A percentile compares a stretch with the other conserved stretches of the same genome.
Conservation (phyloP, 768 basidiomycete genomes). For the Leucosporidium scottii region DNA sequence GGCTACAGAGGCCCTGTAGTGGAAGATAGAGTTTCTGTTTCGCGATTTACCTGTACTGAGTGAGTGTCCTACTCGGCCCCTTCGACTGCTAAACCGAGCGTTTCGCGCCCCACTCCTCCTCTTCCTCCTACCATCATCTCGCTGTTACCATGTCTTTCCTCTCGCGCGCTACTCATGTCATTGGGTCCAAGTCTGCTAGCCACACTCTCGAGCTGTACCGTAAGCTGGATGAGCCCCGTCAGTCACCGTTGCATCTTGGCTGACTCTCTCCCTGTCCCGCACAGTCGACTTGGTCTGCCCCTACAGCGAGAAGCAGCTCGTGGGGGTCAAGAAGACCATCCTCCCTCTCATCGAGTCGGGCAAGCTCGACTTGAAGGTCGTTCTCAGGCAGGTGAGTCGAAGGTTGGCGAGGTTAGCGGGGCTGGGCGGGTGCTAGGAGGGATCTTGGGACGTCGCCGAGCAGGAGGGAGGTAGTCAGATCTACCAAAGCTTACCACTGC, state of each 20-base stretch:
- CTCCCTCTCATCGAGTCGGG: constrained; percentile 20
- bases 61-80: too few species aligned
- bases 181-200: too few species aligned
- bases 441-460: too few species aligned
- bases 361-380: constrained; percentile 5
- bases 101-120: too few species aligned
- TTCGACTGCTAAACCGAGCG: too few species aligned
- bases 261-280: neutral
- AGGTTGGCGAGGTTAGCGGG: too few species aligned
- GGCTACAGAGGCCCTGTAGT: too few species aligned
- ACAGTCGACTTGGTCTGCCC: constrained; percentile 16
- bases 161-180: constrained; percentile 11
- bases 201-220: constrained; percentile 24
- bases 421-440: too few species aligned
- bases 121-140: too few species aligned
- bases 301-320: constrained; percentile 23
- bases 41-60: too few species aligned
- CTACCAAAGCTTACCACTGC: neutral
- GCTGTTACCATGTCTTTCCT: too few species aligned
- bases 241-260: neutral
- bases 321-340: constrained; percentile 8
- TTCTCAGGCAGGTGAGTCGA: constrained; percentile 6
- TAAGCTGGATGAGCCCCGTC: neutral
- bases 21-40: too few species aligned
- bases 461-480: neutral